Base-by-base conservation (phyloP, 495 filamentous ascomycete genomes). In the Lophiostoma macrostomum region DNA sequence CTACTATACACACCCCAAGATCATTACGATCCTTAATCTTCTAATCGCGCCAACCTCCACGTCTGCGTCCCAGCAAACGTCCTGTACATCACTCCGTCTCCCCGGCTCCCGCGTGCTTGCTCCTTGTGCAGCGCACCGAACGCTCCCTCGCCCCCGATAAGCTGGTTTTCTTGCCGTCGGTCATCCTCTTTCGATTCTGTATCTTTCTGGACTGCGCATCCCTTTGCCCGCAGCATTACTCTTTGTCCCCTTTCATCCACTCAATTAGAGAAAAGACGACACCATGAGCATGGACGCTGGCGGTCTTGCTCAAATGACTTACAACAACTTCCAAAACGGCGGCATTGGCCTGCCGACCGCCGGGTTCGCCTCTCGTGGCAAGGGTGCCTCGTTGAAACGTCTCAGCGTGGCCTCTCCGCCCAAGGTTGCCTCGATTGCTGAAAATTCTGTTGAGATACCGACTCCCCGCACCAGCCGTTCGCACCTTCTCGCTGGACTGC, bases 301-400 rank as follows among this genome's bases (percentile, higher is more conserved):
- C 80, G 90, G 90, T 90, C 88, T 96, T 79, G 86, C 91, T 90
- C 93, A 95, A 78, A 97, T 98, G 94, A 86, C 88, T 71, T 94
- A 91, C 80, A 85, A 87, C 74, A 65, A 61, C 59, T 85, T 81
- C 68, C 74, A 75, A 61, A 82, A 81, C 67, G 65, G 64, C 55
- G 76, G 76, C 58, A 73, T 93, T 64, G 86, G 84, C 52, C 81
- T 86, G 68, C 84, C 88, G 14, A 73, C 78, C 56, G 84, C 86
- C 56, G 86, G 87, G 55, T 86, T 95, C 66, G 88, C 88, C 43
- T 90, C 90, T 43, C 84, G 90, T 41, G 83, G 86, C 50, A 86
- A 84, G 65, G 88, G 86, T 60, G 76, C 86, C 59, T 83, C 85
- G 65, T 85, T 91, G 73, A 96, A 95, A 74, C 87, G 87, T 52